Base-by-base conservation (phyloP, 1,139 yeast species). In the Suhomyces anneliseae region DNA sequence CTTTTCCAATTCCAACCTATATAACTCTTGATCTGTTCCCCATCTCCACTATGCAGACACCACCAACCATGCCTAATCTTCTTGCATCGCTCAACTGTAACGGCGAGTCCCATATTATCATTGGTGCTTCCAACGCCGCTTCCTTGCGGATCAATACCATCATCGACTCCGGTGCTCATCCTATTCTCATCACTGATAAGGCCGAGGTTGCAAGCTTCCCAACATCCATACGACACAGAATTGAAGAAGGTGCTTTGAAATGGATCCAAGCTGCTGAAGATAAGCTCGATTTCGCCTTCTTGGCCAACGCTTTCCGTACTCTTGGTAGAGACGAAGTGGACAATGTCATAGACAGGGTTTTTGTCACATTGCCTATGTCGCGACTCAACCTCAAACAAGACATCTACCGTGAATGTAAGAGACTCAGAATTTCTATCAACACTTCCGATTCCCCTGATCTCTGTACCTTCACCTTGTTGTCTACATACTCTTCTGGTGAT, bases 371-470 rank as follows among this genome's bases (percentile, higher is more conserved):
- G 7, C 71, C 76, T 1, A 49, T 56, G 11, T 57, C 63, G 0
- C 50, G 59, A 19, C 45, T 54, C 19, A 12, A 24, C 8, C 51
- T 70, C 42, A 76, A 79, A 45, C 54, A 61, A 31, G 56, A 61
- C 3, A 74, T 88, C 10, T 81, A 63, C 52, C 55, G 66, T 1
- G 70, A 60, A 39, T 90, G 97, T 65, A 64, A 64, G 42, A 69
- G 73, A 49, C 69, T 81, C 44, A 76, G 97, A 57, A 86, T 92
- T 6, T 97, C 97, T 0, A 74, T 92, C 36, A 90, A 90, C 60
- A 85, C 87, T 0, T 79, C 87, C 0, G 96, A 90, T 57, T 77
- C 82, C 7, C 83, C 92, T 0, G 83, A 83, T 38, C 72, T 77
- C 36, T 87, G 95, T 47, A 81, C 92, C 0, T 92, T 92, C 62